These are phyloP conservation scores for Mycena rosella DNA, from an alignment of 768 basidiomycete species.

Conservation along the genomic window DNA sequence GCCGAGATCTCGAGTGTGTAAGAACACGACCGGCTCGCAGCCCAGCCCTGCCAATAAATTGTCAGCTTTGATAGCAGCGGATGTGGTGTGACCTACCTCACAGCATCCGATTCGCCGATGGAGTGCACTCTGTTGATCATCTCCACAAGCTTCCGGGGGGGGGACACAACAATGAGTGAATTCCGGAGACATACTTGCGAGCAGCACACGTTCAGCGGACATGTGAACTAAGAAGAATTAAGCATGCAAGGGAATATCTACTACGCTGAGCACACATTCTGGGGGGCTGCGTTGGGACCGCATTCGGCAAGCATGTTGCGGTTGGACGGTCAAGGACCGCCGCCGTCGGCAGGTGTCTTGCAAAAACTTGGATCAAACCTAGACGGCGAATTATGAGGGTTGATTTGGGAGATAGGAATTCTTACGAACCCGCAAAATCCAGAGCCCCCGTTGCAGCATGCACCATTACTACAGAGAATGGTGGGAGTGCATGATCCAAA, in stretches of 20 bases:
- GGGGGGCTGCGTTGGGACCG: slow-evolving; percentile 22
- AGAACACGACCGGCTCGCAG: slow-evolving; percentile 27
- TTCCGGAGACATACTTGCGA: background rate
- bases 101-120: slow-evolving; percentile 44
- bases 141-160: too few species aligned
- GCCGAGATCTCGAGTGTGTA: slow-evolving; percentile 40
- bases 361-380: slow-evolving; percentile 34
- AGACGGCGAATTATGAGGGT: too few species aligned
- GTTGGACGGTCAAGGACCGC: slow-evolving; percentile 29
- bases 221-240: slow-evolving; percentile 2
- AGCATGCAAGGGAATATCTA: background rate
- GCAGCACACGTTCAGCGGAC: slow-evolving; percentile 16
- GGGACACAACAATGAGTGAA: too few species aligned
- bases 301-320: slow-evolving; percentile 29
- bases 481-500: slow-evolving; percentile 39
- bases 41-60: slow-evolving; percentile 14
- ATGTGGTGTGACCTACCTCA: slow-evolving; percentile 23
- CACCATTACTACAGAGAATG: slow-evolving; percentile 35
- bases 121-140: slow-evolving; percentile 38
- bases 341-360: background rate
- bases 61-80: too few species aligned
- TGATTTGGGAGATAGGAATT: too few species aligned
- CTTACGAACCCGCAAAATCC: slow-evolving; percentile 41
- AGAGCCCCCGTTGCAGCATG: slow-evolving; percentile 38
- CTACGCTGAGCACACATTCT: slow-evolving; percentile 21